Evolutionary conservation across 768 basidiomycete genomes (phyloP), one percentile per base, ranked within the genome.

Genomic region (Amanita pseudoporphyria): DNA sequence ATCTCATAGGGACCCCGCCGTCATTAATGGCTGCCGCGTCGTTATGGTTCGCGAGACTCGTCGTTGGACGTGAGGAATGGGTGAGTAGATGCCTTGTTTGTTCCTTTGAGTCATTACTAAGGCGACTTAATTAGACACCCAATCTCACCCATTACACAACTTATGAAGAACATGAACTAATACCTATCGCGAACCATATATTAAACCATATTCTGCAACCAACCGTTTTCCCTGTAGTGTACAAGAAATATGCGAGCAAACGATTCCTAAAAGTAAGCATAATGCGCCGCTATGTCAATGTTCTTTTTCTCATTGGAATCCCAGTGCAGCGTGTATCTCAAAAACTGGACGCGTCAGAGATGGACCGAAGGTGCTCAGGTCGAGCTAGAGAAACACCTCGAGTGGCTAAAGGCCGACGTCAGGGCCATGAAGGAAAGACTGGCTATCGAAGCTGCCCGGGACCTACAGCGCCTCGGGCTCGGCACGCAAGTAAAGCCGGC

Each of bases 111-210:
- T 42, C 37, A 7, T 47, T 7, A n/a, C 40, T 37, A 43, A 54
- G 39, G 10, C 6, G 31, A 48, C 47, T 30, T n/a, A 18, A 53
- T 32, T 61, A 95, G 93, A 82, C 82, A 26, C 72, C 88, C 2
- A 95, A 88, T 59, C 66, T 95, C 37, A 83, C 83, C 9, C 90
- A 95, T 61, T 96, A 92, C 62, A 84, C 89, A 2, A 82, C 82
- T 24, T 96, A 92, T 63, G 68, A 84, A 3, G 88, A 94, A 66
- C 77, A 76, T 33, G 82, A 83, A 46, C 64, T 97, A 39, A 66
- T 93, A 28, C 87, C 89, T 0, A 81, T 79, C 0, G 94, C 89
- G 0, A 87, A 84, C 60, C 58, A 87, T 54, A 92, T 96, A 87
- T 61, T 96, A 57, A 87, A 90, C 64, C 94, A 92, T 60, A 70